Base-by-base conservation (phyloP, 768 basidiomycete genomes). In the Boletus rubroflammeus region DNA sequence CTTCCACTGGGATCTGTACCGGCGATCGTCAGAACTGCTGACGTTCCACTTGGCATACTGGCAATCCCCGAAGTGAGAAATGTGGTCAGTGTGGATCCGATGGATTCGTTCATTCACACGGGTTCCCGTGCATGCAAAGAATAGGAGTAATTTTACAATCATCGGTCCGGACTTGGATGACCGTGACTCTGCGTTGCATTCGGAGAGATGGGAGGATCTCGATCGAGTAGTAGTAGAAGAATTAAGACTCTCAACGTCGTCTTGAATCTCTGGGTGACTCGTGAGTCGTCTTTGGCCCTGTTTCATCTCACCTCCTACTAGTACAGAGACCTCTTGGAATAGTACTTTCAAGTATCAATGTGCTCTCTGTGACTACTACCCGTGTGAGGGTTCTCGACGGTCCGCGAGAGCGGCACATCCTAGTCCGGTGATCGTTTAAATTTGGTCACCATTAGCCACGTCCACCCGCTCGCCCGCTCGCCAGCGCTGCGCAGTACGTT, bases 1-100 rank as follows among this genome's bases (percentile, higher is more conserved):
- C 35, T 38, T 23, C 53, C 53, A 36, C 28, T 19, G 10, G 53
- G 34, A 23, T 52, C 49, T 25, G 53, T 36, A 9, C 50, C 50
- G 28, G 40, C 50, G 7, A 54, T 29, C 11, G 50, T 53, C 34
- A 43, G 29, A 10, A 54, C n/a, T 0, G 23, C 31, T 11, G 29
- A 40, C n/a, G 21, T 17, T 17, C 6, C 14, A 14, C 19, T 32
- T 4, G 42, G 17, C 42, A 43, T 26, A 23, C 19, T 14, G 4
- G 17, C 35, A 21, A 8, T 14, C 19, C 31, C 5, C 21, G n/a
- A 6, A 17, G 25, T n/a, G 42, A 14, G 5, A 9, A 26, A 43
- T 15, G 42, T 10, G 15, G 10, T 15, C 32, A 10, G 14, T 6
- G 36, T 38, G 36, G 36, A 19, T 19, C n/a, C n/a, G n/a, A n/a